A percentile compares a stretch with the other conserved stretches of the same genome.
Evolutionary conservation across 139 green algal genomes (phyloP).

Genomic region (Deuterostichococcus epilithicus): DNA sequence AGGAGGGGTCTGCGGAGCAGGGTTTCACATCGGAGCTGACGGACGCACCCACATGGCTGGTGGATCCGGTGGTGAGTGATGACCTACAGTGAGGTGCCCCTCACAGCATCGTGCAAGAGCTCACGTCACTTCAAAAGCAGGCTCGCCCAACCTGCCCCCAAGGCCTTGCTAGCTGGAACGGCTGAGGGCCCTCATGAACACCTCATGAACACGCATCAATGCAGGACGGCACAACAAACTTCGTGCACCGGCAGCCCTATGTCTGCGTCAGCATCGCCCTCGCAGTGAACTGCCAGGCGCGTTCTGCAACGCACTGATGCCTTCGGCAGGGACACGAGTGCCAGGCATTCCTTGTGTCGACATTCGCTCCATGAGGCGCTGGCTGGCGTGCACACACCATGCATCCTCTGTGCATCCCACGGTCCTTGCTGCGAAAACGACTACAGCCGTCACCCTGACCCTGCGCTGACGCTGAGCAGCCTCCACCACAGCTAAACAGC

Average conservation of each 20-base stretch:
- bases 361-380: no score
- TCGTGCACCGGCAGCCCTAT: constrained; percentile 96
- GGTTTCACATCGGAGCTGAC: constrained; percentile 55
- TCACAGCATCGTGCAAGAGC: background rate
- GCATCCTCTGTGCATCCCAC: no score
- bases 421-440: no score
- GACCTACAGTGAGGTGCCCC: background rate
- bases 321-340: background rate
- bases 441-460: no score
- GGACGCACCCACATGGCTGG: constrained; percentile 91
- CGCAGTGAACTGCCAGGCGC: constrained; percentile 44
- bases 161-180: background rate
- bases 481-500: no score
- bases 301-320: background rate
- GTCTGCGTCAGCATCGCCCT: constrained; percentile 88
- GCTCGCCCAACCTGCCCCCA: background rate
- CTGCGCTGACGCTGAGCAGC: no score
- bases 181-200: background rate
- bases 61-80: constrained; percentile 54
- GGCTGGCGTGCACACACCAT: no score
- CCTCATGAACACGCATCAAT: background rate
- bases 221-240: constrained; percentile 94
- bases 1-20: constrained; percentile 9
- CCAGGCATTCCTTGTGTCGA: no score
- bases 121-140: background rate